phyloP scores from a whole-genome alignment of 805 yeast genomes.

The Myxozyma mucilagina region DNA sequence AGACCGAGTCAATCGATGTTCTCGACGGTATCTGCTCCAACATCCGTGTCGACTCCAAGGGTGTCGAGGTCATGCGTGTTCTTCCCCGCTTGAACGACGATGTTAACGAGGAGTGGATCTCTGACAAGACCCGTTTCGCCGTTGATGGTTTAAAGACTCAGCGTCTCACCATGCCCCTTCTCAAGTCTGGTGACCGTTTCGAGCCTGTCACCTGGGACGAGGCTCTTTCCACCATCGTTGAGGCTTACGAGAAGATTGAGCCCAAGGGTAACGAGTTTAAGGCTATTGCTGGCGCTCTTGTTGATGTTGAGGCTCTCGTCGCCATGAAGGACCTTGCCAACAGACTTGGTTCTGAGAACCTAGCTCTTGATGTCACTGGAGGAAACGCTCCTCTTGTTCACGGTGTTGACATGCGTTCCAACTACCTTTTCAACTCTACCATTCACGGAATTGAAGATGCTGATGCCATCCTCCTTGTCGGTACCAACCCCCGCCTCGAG shows the following conservation, averaged over 20 bases:
- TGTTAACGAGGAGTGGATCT: conserved; percentile 87
- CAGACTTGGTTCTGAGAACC: conserved; percentile 76
- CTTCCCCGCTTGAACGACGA: conserved; percentile 84
- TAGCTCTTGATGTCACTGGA: conserved; percentile 69
- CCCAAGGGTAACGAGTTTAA: conserved; percentile 73
- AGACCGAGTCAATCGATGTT: conserved; percentile 84
- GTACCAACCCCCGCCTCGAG: conserved; percentile 87
- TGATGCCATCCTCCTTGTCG: conserved; percentile 75
- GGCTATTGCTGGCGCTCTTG: conserved; percentile 78
- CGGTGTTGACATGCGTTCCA: conserved; percentile 74
- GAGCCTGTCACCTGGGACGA: conserved; percentile 84
- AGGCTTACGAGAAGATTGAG: conserved; percentile 54
- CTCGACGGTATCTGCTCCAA: conserved; percentile 81
- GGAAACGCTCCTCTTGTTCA: conserved; percentile 54
- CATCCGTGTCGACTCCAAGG: conserved; percentile 82
- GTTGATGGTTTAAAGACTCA: conserved; percentile 84
- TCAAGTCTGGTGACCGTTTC: conserved; percentile 68
- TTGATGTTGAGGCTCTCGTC: conserved; percentile 80
- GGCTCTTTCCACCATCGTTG: conserved; percentile 68
- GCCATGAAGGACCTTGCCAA: conserved; percentile 78
- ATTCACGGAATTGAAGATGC: conserved; percentile 80
- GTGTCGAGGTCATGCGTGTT: conserved; percentile 83
- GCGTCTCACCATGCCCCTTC: conserved; percentile 77
- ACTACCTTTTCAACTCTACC: conserved; percentile 76
- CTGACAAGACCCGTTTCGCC: conserved; percentile 83